Evolutionary conservation across 1,139 yeast genomes (phyloP), one percentile per base, ranked within the genome.

Genomic region (Protomyces macrosporus): DNA sequence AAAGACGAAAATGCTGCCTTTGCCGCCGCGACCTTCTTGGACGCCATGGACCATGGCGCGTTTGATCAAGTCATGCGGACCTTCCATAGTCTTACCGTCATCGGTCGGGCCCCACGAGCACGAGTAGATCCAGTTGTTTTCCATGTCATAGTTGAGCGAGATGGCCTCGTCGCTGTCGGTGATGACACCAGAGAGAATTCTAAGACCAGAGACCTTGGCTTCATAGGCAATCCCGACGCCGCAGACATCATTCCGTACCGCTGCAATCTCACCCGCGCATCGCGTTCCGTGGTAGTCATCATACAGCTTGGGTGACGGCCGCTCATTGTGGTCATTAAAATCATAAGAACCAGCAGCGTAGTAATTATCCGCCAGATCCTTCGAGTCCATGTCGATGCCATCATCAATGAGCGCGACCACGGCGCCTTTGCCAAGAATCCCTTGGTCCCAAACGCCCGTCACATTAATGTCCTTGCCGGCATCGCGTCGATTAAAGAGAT

Each of bases 21-120:
- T 86, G 6, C 85, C 83, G 16, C 79, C 75, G 69, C 99, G 81
- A 23, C 99, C 99, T 36, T 87, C 84, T 68, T 83, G 85, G n/a
- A 90, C 80, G 60, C 97, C 97, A 71, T 86, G 86, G 30, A 88
- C 74, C 75, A 95, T 81, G 0, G 98, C 96, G 68, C 88, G 84
- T 70, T 84, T 82, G 9, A 93, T 97, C 42, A 91, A 71, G 45
- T 77, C 73, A 34, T 90, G 89, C 0, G 98, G 98, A 4, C 84
- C 95, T 56, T 89, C 90, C 79, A 93, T 83, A 0, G 96, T 84
- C 67, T 75, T 79, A 0, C 98, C 99, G 73, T 91, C 88, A 74
- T 95, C 99, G 1, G 91, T 83, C 0, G 99, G 99, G 1, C 99
- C 99, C 99, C 99, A 95, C 3, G 97, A 90, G 75, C 99, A 95